Base-by-base conservation (phyloP, 352 stramenopile genomes). In the Phytopythium sindhum region DNA sequence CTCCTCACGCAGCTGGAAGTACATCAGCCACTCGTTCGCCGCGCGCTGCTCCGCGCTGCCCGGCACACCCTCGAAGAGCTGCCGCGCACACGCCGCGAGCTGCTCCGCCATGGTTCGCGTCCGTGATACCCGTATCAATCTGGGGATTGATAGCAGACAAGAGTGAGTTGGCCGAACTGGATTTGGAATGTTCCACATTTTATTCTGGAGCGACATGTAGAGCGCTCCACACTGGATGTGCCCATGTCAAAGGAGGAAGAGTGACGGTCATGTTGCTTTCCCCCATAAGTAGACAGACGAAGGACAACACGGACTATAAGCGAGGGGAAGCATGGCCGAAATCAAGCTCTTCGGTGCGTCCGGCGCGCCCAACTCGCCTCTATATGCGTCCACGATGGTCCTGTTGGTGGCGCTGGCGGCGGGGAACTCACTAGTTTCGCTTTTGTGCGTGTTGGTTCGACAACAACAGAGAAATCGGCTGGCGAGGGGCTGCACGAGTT, bases 401-500 rank as follows among this genome's bases (percentile, higher is more conserved):
- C n/a, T 29, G 29, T 2, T 26, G 41, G 14, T 39, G 19, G 50
- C 12, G 19, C 11, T 48, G 2, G 31, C 19, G 15, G 42, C 5
- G 21, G 47, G 35, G 24, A 37, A 39, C 10, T 4, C 15, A 31
- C 10, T 63, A 1, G 7, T 28, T 42, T 21, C 12, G 12, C 0
- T 65, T 8, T 15, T 65, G 23, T 45, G 28, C 5, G 26, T 17
- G 8, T 28, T 57, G 51, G 14, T 24, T 4, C 37, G 42, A 3
- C 6, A 52, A 61, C 51, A 17, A 42, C 53, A 82, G 74, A 85
- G 81, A 96, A 95, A 70, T 61, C 74, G 37, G 65, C 75, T 9
- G 79, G 79, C 60, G 79, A 89, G 63, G 83, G 81, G 9, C 72
- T 91, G 39, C 87, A 96, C 57, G 84, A 96, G 68, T 94, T 96